Evolutionary conservation across 108 stramenopile species (phyloP), one percentile per base, ranked within the genome.

Genomic region (Fistulifera pelliculosa): DNA sequence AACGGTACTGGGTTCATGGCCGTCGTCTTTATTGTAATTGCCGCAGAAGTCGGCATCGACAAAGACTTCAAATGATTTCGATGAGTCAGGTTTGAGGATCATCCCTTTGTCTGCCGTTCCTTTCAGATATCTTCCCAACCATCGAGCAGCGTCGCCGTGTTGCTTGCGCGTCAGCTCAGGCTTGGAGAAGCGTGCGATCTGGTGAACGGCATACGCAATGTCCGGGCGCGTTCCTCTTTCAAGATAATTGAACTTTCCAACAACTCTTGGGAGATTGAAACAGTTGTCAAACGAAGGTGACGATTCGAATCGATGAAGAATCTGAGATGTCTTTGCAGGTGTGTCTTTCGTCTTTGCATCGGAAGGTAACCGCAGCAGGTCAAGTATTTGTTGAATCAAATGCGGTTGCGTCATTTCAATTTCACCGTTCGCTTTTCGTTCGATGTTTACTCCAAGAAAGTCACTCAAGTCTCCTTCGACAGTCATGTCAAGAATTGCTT

Each of bases 401-500:
- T 68, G 60, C 39, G 67, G 67, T 40, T 68, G 67, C 23, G 54
- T 49, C 7, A 68, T 52, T 16, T 68, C 43, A 5, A 58, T 41
- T 1, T 17, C 25, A n/a, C 39, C 56, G 23, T 50, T 48, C 5
- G 48, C 47, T n/a, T 47, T 61, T 38, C 14, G 3, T 18, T 42
- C 42, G 47, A 74, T 65, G 6, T 71, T 59, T 1, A 71, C 54
- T 1, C 77, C 77, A 7, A 77, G 62, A 40, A 69, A 83, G 56
- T 83, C 75, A 14, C 60, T 47, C 8, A 81, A 42, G 16, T 41
- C 18, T 2, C 80, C 76, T 54, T 77, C 76, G 21, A 66, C 61
- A 0, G 64, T 73, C 1, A 65, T 24, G 21, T 58, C 38, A 27
- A 62, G 62, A 4, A 55, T 47, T 11, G 27, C 56, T 26, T 64